phyloP scores from a whole-genome alignment of 495 filamentous ascomycete species.

The Aspergillus cristatus region DNA sequence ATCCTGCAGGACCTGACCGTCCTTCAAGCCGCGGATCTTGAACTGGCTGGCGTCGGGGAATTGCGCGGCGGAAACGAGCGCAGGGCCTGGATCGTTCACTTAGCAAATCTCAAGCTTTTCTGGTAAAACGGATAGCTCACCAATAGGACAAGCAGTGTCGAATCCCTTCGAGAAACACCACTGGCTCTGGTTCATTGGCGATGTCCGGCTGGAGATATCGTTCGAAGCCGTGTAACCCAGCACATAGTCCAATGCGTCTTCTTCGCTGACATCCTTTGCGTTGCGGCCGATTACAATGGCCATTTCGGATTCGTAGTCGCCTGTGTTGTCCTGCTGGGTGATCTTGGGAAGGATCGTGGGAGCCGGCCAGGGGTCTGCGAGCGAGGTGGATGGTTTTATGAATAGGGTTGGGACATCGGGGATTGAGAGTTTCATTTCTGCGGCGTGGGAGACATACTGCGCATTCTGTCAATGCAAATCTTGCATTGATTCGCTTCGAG shows the following conservation, averaged over 20 bases:
- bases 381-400: slow-evolving; percentile 66
- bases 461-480: neutral
- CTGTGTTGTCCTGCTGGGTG: slow-evolving; percentile 42
- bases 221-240: slow-evolving; percentile 75
- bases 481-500: neutral
- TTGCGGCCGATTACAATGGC: slow-evolving; percentile 66
- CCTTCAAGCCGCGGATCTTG: slow-evolving; percentile 55
- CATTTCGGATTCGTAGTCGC: slow-evolving; percentile 82
- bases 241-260: slow-evolving; percentile 63
- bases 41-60: slow-evolving; percentile 57
- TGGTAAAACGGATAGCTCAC: slow-evolving; percentile 22
- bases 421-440: slow-evolving; percentile 62
- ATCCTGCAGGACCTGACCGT: slow-evolving; percentile 63
- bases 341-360: slow-evolving; percentile 56
- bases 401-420: slow-evolving; percentile 71
- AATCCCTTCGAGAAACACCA: slow-evolving; percentile 80
- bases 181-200: slow-evolving; percentile 70
- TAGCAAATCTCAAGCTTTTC: no score
- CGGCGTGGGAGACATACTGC: slow-evolving; percentile 65
- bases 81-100: slow-evolving; percentile 29
- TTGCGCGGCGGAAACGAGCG: slow-evolving; percentile 42
- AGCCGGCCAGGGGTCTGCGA: slow-evolving; percentile 58
- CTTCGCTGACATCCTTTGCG: slow-evolving; percentile 58
- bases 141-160: slow-evolving; percentile 70
- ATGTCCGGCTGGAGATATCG: slow-evolving; percentile 72